Conservation (phyloP, 768 basidiomycete species). For the Lentinula raphanica region DNA sequence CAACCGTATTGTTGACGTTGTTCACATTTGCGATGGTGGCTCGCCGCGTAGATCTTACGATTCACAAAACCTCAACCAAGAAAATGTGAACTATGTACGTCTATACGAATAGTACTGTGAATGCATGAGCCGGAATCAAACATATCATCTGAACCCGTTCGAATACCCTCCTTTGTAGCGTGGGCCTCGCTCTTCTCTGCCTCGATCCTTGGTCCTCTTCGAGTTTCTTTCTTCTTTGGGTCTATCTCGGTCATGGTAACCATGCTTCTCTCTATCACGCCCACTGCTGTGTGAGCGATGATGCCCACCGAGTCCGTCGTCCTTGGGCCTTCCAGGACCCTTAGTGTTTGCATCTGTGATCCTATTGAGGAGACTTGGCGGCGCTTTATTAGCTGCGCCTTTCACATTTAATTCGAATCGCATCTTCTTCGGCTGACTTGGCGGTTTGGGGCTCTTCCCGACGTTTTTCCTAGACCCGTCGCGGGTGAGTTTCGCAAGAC, state of each 20-base stretch:
- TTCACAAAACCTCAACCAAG: slow-evolving; percentile 31
- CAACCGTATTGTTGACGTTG: slow-evolving; percentile 59
- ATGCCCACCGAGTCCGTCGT: background rate
- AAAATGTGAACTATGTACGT: slow-evolving; percentile 25
- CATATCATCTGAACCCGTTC: slow-evolving; percentile 8
- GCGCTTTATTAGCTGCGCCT: background rate
- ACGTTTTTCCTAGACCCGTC: background rate
- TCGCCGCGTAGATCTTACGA: slow-evolving; percentile 42
- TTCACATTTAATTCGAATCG: slow-evolving; percentile 14
- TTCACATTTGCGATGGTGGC: slow-evolving; percentile 48
- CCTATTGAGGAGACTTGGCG: background rate
- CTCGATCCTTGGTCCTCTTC: slow-evolving; percentile 15
- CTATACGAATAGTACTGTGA: background rate
- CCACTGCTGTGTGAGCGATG: slow-evolving; percentile 10
- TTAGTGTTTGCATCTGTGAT: background rate
- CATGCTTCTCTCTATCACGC: slow-evolving; percentile 15
- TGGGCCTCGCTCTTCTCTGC: slow-evolving; percentile 18
- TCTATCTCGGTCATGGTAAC: slow-evolving; percentile 6
- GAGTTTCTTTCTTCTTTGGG: slow-evolving; percentile 12
- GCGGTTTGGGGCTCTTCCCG: background rate
- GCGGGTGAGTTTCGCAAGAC: slow-evolving; percentile 9
- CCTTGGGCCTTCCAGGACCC: background rate
- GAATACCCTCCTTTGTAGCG: slow-evolving; percentile 25
- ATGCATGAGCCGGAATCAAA: background rate
- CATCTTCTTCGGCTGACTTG: slow-evolving; percentile 23